A percentile compares a stretch with the other conserved stretches of the same genome.
phyloP scores from a whole-genome alignment of 2,329 filamentous ascomycete genomes.

The Neocucurbitaria cava region DNA sequence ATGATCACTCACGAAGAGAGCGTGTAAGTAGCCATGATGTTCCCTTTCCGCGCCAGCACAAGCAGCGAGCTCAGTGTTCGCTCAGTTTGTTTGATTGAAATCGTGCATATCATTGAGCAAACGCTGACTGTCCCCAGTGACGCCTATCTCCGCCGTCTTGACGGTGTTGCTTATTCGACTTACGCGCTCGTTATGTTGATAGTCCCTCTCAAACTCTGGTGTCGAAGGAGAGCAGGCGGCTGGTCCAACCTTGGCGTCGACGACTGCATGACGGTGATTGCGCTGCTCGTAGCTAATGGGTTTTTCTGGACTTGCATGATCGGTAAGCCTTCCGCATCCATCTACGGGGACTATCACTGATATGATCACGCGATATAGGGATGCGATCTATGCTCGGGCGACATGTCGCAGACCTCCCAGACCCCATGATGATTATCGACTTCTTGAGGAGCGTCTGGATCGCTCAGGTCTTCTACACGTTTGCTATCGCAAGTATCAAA shows the following conservation, averaged over 20 bases:
- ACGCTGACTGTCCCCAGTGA: constrained; percentile 1
- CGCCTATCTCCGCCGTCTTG: constrained; percentile 22
- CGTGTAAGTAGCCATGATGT: constrained; percentile 12
- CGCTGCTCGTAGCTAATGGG: constrained; percentile 22
- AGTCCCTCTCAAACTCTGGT: constrained; percentile 33
- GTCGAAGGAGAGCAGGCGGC: constrained; percentile 25
- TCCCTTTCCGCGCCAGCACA: too few species aligned
- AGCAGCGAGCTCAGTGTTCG: too few species aligned
- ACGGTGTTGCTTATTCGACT: constrained; percentile 29
- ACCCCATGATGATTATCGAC: constrained; percentile 12
- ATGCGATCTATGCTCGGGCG: constrained; percentile 21
- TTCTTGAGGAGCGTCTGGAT: constrained; percentile 26
- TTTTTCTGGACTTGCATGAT: constrained; percentile 28
- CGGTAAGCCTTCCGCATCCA: constrained; percentile 13
- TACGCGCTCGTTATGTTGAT: constrained; percentile 30
- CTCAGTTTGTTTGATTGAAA: not conserved
- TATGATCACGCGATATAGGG: constrained; percentile 7
- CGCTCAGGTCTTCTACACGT: constrained; percentile 27
- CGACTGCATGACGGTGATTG: constrained; percentile 24
- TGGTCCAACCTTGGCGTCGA: constrained; percentile 30
- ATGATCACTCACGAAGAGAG: constrained; percentile 16
- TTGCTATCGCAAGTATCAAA: constrained; percentile 24
- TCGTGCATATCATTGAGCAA: not conserved
- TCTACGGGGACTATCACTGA: not conserved
- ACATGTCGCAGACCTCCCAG: constrained; percentile 14